Percentiles rank a stretch among this genome's conserved stretches.
These are phyloP conservation scores for Fraxinus sp. DNA, from an alignment of 305 asterid species.

Conservation along the genomic window DNA sequence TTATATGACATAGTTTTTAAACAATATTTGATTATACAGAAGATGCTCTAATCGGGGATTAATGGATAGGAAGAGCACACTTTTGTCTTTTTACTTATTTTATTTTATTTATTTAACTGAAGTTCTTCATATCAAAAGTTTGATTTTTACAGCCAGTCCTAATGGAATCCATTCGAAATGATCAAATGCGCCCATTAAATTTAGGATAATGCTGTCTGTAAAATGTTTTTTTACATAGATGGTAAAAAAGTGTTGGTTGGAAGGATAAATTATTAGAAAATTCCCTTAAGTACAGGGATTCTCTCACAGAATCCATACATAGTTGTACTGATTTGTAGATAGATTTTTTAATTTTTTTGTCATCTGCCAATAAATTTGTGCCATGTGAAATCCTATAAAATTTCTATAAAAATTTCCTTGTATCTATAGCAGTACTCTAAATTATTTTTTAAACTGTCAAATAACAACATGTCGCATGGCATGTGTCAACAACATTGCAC, in stretches of 20 bases:
- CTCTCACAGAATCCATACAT: background rate
- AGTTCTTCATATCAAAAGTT: background rate
- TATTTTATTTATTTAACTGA: background rate
- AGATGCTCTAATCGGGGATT: background rate
- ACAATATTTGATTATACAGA: background rate
- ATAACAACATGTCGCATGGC: background rate
- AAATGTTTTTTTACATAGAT: too few species aligned
- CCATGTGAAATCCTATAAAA: background rate
- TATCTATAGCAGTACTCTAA: too few species aligned
- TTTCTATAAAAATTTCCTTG: background rate
- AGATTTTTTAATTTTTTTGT: too few species aligned
- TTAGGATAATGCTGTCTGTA: background rate
- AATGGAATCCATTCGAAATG: background rate
- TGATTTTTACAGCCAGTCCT: background rate
- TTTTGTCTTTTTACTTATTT: background rate
- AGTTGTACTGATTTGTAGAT: background rate
- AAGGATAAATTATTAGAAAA: background rate
- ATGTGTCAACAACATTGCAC: background rate
- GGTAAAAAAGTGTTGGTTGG: background rate
- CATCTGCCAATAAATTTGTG: background rate
- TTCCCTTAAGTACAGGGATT: background rate
- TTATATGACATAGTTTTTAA: background rate
- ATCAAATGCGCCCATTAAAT: background rate
- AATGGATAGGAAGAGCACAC: background rate
- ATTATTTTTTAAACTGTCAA: background rate